Conservation (phyloP, 768 basidiomycete species). For the Naganishia friedmannii region DNA sequence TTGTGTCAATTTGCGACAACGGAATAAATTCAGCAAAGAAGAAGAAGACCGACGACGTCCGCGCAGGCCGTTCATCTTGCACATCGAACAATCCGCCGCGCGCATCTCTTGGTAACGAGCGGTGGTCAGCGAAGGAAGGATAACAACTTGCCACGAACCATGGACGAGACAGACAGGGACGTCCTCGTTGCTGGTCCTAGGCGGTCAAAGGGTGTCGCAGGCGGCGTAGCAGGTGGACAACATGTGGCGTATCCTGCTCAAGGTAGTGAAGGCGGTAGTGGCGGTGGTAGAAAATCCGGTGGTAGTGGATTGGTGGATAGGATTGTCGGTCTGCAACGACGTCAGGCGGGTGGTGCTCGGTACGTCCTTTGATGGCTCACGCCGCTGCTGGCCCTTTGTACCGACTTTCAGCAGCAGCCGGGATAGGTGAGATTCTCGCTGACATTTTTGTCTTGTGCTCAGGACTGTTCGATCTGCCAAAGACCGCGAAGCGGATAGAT, state of each 20-base stretch:
- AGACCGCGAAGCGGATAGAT: neutral
- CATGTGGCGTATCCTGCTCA: neutral
- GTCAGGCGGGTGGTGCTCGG: slow-evolving; percentile 15
- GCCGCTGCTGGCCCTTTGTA: neutral
- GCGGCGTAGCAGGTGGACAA: slow-evolving; percentile 5
- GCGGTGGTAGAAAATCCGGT: neutral
- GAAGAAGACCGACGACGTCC: neutral
- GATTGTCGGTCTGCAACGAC: slow-evolving; percentile 24
- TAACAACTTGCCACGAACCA: neutral
- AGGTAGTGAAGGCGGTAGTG: neutral
- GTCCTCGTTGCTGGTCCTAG: slow-evolving; percentile 13
- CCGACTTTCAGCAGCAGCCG: neutral
- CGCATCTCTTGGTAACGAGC: neutral
- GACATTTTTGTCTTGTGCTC: neutral
- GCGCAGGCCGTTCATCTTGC: neutral
- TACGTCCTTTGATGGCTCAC: neutral
- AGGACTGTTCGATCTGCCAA: neutral
- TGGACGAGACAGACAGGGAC: slow-evolving; percentile 6
- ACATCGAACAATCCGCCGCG: neutral
- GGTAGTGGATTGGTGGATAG: slow-evolving; percentile 17
- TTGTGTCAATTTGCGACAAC: neutral
- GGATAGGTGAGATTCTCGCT: neutral
- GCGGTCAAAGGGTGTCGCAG: slow-evolving; percentile 7
- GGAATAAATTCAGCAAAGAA: neutral
- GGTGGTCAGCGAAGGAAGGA: no score